phyloP scores from a whole-genome alignment of 331 rosid species.

The Prunus yedoensis region DNA sequence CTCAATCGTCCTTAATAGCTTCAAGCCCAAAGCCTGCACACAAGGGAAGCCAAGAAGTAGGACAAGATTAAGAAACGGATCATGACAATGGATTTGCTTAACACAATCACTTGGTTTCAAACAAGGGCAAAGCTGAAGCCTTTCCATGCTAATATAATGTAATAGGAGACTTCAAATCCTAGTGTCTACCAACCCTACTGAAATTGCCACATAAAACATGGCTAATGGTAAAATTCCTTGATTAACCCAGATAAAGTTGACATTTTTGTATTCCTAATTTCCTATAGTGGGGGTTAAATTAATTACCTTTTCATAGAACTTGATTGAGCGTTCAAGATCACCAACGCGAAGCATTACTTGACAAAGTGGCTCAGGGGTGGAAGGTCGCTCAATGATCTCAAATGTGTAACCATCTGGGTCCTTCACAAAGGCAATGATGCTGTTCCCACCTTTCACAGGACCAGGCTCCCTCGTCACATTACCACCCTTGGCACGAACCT shows the following conservation, averaged over 20 bases:
- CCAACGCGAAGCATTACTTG: slow-evolving; percentile 99
- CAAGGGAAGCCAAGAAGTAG: slow-evolving; percentile 24
- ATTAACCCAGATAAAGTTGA: background rate
- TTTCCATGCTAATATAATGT: no score
- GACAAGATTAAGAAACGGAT: background rate
- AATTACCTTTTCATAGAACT: slow-evolving; percentile 83
- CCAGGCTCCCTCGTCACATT: slow-evolving; percentile 83
- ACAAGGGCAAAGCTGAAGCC: no score
- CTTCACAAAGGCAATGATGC: slow-evolving; percentile 76
- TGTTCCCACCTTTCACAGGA: slow-evolving; percentile 79
- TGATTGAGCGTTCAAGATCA: slow-evolving; percentile 83
- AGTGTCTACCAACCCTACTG: background rate
- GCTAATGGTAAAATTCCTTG: background rate
- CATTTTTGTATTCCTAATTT: background rate
- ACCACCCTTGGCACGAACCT: slow-evolving; percentile 73
- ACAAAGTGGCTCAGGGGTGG: slow-evolving; percentile 81
- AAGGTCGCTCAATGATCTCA: slow-evolving; percentile 73
- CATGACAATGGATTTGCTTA: background rate
- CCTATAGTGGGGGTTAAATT: no score
- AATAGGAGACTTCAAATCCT: background rate
- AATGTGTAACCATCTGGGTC: slow-evolving; percentile 93
- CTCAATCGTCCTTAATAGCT: slow-evolving; percentile 65
- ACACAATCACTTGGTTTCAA: background rate
- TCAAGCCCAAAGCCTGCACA: slow-evolving; percentile 80
- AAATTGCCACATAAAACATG: background rate